Evolutionary conservation across 2,329 filamentous ascomycete genomes (phyloP).

Genomic region (Colletotrichum sp.): DNA sequence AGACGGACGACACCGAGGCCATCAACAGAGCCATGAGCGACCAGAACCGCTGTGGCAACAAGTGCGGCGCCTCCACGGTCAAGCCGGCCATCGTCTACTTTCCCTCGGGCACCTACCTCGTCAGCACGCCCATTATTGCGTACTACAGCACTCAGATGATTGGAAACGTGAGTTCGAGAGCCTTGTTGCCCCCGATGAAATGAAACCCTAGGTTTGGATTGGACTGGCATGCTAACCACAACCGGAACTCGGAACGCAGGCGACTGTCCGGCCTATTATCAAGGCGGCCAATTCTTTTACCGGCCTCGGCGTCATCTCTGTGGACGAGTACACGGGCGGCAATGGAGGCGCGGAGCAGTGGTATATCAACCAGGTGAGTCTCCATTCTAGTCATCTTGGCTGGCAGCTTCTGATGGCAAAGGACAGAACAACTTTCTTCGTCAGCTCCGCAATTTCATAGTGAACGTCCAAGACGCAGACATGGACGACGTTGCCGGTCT

Average conservation of each 20-base stretch:
- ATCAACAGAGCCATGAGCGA: constrained; percentile 51
- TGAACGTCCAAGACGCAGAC: constrained; percentile 53
- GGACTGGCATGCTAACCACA: neutral
- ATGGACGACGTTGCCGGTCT: constrained; percentile 46
- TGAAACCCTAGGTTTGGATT: neutral
- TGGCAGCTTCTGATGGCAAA: constrained; percentile 30
- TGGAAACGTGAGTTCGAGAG: constrained; percentile 45
- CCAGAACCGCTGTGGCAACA: constrained; percentile 36
- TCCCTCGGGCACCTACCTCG: constrained; percentile 57
- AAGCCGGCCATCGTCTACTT: constrained; percentile 30
- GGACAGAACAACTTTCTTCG: constrained; percentile 66
- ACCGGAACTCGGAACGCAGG: constrained; percentile 23
- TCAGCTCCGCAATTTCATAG: constrained; percentile 68
- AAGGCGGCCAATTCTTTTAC: constrained; percentile 57
- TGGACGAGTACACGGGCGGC: constrained; percentile 35
- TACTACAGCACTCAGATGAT: constrained; percentile 70
- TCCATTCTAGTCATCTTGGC: constrained; percentile 7
- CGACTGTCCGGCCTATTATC: constrained; percentile 59
- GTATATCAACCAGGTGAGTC: constrained; percentile 26
- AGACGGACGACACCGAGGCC: constrained; percentile 58
- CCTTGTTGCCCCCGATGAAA: neutral
- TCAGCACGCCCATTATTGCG: constrained; percentile 44
- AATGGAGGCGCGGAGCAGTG: constrained; percentile 34
- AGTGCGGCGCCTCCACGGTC: constrained; percentile 34
- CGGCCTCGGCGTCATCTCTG: constrained; percentile 61